Percentiles rank a stretch among this genome's conserved stretches.
Conservation (phyloP, 345 rosid species). For the Salix viminalis region DNA sequence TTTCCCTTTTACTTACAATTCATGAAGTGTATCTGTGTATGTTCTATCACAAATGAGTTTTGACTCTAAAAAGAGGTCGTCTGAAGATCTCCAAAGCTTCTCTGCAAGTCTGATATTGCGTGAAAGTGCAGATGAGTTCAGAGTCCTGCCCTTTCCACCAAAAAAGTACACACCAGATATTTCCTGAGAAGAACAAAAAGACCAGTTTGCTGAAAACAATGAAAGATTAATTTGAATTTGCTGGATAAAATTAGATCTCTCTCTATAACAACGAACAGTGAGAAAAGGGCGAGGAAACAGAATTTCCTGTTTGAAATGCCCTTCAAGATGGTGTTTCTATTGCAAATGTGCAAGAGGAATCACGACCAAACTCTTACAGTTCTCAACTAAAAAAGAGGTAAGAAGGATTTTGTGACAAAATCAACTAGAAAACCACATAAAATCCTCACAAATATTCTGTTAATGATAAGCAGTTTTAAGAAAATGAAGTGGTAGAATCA, state of each 20-base stretch:
- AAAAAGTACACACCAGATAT: slow-evolving; percentile 68
- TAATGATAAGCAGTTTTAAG: no score
- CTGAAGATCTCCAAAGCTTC: slow-evolving; percentile 65
- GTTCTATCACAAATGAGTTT: slow-evolving; percentile 23
- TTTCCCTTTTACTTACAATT: no score
- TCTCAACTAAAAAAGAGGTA: no score
- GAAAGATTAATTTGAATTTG: background rate
- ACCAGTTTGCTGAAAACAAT: background rate
- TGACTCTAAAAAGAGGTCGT: slow-evolving; percentile 33
- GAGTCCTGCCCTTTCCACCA: slow-evolving; percentile 68
- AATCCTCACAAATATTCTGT: no score
- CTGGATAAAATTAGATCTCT: background rate
- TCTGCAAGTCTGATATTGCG: slow-evolving; percentile 40
- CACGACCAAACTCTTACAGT: background rate
- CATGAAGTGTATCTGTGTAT: background rate
- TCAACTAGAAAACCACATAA: no score
- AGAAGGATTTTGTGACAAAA: no score
- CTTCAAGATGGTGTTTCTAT: background rate
- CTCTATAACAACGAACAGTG: background rate
- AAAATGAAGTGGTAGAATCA: no score
- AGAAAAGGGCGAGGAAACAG: background rate
- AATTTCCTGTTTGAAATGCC: background rate
- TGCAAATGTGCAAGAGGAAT: background rate
- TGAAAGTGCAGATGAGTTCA: slow-evolving; percentile 55
- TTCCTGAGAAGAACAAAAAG: slow-evolving; percentile 41